A percentile compares a stretch with the other conserved stretches of the same genome.
These are phyloP conservation scores for Cokeromyces recurvatus DNA, from an alignment of 371 early-diverging fungal species.

Conservation along the genomic window DNA sequence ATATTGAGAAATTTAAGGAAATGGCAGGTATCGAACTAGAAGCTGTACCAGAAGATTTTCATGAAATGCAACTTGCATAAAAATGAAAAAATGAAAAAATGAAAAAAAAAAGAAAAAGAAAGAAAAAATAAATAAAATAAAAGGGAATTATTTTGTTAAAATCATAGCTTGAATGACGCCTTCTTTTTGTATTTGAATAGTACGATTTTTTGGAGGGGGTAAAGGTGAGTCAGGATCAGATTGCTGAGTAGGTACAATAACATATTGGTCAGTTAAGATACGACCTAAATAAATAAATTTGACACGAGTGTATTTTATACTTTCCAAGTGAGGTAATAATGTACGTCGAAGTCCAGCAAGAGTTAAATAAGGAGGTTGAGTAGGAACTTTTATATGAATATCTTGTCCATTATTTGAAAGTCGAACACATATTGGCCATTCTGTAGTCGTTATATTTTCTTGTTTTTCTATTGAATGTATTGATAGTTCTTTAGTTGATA, in stretches of 20 bases:
- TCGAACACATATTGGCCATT: constrained; percentile 20
- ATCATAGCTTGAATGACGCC: constrained; percentile 23
- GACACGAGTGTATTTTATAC: constrained; percentile 2
- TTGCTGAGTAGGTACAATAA: constrained; percentile 12
- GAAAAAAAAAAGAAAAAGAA: too few species aligned
- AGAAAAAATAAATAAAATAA: too few species aligned
- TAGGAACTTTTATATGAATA: constrained; percentile 12
- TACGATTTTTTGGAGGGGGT: constrained; percentile 12
- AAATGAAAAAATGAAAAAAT: too few species aligned
- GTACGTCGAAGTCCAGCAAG: constrained; percentile 7
- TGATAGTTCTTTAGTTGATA: too few species aligned
- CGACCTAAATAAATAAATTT: constrained; percentile 20
- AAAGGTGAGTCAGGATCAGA: constrained; percentile 6
- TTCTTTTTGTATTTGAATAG: constrained; percentile 15
- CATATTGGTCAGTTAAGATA: constrained; percentile 12
- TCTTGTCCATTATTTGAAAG: constrained; percentile 20
- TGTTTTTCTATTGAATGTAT: constrained; percentile 6
- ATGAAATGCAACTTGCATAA: constrained; percentile 15
- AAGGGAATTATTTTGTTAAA: not conserved
- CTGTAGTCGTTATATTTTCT: too few species aligned
- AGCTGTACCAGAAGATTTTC: constrained; percentile 31
- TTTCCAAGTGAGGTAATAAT: constrained; percentile 11
- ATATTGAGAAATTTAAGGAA: constrained; percentile 17
- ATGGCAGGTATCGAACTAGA: constrained; percentile 20
- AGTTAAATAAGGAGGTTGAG: constrained; percentile 16